Evolutionary conservation across 495 filamentous ascomycete genomes (phyloP).

Genomic region (Hyaloscypha variabilis): DNA sequence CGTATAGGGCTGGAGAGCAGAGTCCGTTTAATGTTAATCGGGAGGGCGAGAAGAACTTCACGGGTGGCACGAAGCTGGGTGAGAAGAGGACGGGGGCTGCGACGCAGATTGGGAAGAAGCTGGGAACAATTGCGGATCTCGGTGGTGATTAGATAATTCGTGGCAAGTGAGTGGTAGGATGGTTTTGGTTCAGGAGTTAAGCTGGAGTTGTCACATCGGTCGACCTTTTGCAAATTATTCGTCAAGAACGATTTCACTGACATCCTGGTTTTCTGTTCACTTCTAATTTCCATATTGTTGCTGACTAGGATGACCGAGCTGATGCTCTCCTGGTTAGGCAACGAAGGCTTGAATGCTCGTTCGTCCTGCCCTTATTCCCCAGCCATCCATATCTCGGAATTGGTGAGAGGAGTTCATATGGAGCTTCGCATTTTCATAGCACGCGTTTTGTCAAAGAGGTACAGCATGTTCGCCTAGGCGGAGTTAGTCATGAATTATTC

Average conservation of each 20-base stretch:
- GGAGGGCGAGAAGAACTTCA: constrained; percentile 23
- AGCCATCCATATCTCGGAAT: too few species aligned
- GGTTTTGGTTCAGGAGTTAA: not conserved
- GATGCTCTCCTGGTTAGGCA: too few species aligned
- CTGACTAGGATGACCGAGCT: too few species aligned
- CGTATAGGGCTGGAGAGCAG: constrained; percentile 63
- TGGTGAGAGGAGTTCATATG: too few species aligned
- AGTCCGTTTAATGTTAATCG: constrained; percentile 64
- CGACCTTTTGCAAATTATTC: not conserved
- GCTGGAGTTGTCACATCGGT: not conserved
- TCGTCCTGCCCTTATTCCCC: too few species aligned
- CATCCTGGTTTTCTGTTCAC: too few species aligned
- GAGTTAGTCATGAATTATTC: too few species aligned
- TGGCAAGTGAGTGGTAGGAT: not conserved
- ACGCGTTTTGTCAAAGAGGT: too few species aligned
- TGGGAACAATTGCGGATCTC: constrained; percentile 35
- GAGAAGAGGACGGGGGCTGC: constrained; percentile 29
- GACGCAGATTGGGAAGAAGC: constrained; percentile 30
- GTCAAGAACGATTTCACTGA: not conserved
- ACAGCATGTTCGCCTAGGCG: too few species aligned
- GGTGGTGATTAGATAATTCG: constrained; percentile 22
- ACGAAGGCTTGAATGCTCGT: too few species aligned
- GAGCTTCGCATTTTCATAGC: too few species aligned
- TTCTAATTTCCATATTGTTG: too few species aligned
- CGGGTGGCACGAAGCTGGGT: constrained; percentile 12